Evolutionary conservation across 2,329 filamentous ascomycete genomes (phyloP).

Genomic region (Lecanicillium sp.): DNA sequence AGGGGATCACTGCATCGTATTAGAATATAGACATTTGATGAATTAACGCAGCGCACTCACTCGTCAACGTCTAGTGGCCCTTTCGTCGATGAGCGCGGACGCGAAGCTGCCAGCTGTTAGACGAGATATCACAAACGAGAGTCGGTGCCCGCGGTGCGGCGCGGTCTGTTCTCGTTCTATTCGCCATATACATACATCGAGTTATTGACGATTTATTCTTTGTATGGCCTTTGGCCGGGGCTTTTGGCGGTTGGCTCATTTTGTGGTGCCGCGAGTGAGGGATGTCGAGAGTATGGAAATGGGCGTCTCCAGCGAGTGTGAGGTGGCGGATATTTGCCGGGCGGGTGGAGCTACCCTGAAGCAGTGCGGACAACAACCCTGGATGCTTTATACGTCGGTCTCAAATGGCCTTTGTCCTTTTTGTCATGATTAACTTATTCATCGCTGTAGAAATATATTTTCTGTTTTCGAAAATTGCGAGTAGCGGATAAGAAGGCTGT

Average conservation of each 20-base stretch:
- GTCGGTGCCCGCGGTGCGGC: background rate
- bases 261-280: background rate
- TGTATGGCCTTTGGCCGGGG: constrained; percentile 22
- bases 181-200: constrained; percentile 21
- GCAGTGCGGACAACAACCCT: too few relatives aligned
- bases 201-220: constrained; percentile 29
- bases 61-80: constrained; percentile 71
- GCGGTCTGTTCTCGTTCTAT: background rate
- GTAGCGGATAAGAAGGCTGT: too few relatives aligned
- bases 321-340: background rate
- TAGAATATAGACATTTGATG: background rate
- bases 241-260: constrained; percentile 22
- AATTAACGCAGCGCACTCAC: constrained; percentile 39
- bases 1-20: constrained; percentile 17
- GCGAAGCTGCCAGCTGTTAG: constrained; percentile 33
- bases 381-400: too few relatives aligned
- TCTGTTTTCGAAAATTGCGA: too few relatives aligned
- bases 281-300: background rate
- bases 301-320: background rate
- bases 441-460: too few relatives aligned
- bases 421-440: too few relatives aligned
- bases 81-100: constrained; percentile 63
- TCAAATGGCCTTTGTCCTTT: too few relatives aligned
- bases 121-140: constrained; percentile 3
- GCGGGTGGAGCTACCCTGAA: too few relatives aligned